Conservation (phyloP, 345 rosid species). For the Brassica nigra region DNA sequence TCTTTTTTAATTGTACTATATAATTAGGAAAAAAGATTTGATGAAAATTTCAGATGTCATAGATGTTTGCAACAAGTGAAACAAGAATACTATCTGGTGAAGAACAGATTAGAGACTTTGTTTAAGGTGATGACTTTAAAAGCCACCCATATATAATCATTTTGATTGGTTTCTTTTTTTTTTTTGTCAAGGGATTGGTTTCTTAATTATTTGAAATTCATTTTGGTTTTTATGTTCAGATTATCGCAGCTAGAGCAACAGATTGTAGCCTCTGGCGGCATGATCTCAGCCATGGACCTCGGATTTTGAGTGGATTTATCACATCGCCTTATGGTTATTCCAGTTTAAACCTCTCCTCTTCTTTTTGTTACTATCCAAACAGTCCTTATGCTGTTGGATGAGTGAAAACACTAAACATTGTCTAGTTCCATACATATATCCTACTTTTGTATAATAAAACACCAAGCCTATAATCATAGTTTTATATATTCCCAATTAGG, state of each 20-base stretch:
- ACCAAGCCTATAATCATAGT: no score
- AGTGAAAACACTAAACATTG: no score
- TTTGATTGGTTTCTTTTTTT: no score
- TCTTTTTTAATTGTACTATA: neutral
- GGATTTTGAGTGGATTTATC: slow-evolving; percentile 44
- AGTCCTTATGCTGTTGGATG: neutral
- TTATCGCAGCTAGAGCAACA: slow-evolving; percentile 81
- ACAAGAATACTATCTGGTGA: slow-evolving; percentile 71
- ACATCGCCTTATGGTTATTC: slow-evolving; percentile 3
- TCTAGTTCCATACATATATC: no score
- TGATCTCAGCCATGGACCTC: slow-evolving; percentile 57
- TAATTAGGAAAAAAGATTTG: neutral
- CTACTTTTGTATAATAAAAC: no score
- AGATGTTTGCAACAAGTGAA: slow-evolving; percentile 83
- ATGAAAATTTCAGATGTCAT: slow-evolving; percentile 58
- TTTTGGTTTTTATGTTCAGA: neutral
- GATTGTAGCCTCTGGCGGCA: slow-evolving; percentile 84
- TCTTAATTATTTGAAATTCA: neutral
- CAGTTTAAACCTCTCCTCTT: neutral
- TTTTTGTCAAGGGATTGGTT: no score
- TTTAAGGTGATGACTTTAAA: slow-evolving; percentile 54
- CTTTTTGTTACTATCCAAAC: slow-evolving; percentile 10
- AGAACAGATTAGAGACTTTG: slow-evolving; percentile 77
- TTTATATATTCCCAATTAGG: no score
- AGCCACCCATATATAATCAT: neutral